These are phyloP conservation scores for Myxozyma vanderwaltii DNA, from an alignment of 805 yeast species.

Conservation along the genomic window DNA sequence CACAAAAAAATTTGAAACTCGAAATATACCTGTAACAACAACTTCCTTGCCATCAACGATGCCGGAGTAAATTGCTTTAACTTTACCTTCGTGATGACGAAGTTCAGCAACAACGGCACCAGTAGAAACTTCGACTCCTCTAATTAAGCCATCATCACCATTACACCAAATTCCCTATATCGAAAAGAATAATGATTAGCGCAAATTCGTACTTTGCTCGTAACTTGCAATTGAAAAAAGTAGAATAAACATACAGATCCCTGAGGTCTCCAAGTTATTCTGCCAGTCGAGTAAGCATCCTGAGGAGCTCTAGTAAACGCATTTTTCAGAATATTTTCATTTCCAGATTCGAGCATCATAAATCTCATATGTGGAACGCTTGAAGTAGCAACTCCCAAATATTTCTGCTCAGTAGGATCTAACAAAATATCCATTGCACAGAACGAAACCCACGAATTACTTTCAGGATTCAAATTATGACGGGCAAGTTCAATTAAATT, in stretches of 20 bases:
- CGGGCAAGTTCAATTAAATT: slow-evolving; percentile 27
- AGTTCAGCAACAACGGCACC: slow-evolving; percentile 45
- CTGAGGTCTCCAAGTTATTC: slow-evolving; percentile 50
- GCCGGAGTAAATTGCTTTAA: slow-evolving; percentile 49
- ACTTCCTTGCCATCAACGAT: slow-evolving; percentile 43
- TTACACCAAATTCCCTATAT: slow-evolving; percentile 61
- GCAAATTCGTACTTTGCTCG: background rate
- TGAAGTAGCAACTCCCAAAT: slow-evolving; percentile 67
- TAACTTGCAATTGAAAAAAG: too few species aligned
- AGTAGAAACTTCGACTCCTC: slow-evolving; percentile 58
- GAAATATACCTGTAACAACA: slow-evolving; percentile 47
- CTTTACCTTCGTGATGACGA: slow-evolving; percentile 50
- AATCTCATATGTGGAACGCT: slow-evolving; percentile 77
- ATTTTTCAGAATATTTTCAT: slow-evolving; percentile 47
- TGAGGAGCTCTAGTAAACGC: slow-evolving; percentile 62
- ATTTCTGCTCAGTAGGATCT: slow-evolving; percentile 29
- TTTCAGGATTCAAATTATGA: slow-evolving; percentile 32
- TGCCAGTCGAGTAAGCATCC: slow-evolving; percentile 62
- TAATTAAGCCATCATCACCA: slow-evolving; percentile 66
- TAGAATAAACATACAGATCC: slow-evolving; percentile 35
- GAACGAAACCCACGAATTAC: slow-evolving; percentile 34
- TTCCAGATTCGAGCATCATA: slow-evolving; percentile 48
- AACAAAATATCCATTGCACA: slow-evolving; percentile 34
- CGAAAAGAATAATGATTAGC: background rate
- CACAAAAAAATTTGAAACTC: background rate